Evolutionary conservation across 306 rosid species (phyloP).

Genomic region (Prinsepia uniflora): DNA sequence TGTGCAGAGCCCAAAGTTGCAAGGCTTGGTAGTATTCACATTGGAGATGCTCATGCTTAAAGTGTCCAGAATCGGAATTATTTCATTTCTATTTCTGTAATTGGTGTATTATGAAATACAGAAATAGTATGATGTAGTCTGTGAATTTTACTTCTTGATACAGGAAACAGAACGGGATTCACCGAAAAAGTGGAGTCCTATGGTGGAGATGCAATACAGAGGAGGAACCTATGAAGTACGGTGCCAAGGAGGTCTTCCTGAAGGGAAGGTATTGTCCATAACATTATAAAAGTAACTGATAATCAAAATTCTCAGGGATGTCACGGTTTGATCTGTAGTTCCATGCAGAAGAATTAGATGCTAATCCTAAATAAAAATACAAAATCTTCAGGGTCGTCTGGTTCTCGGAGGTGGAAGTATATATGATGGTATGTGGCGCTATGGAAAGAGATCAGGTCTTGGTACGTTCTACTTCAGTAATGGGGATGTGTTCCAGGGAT

Average conservation of each 20-base stretch:
- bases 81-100: no score
- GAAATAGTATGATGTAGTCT: no score
- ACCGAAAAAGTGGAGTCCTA: constrained; percentile 82
- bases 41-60: neutral
- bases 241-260: constrained; percentile 97
- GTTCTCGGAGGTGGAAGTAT: constrained; percentile 76
- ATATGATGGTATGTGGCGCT: constrained; percentile 90
- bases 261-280: constrained; percentile 68
- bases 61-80: no score
- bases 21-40: neutral
- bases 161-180: constrained; percentile 94
- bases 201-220: constrained; percentile 81
- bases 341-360: constrained; percentile 7
- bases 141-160: constrained; percentile 13
- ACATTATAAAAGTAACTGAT: constrained; percentile 5
- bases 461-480: constrained; percentile 86
- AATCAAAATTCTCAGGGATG: neutral
- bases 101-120: no score
- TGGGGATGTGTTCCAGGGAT: constrained; percentile 95
- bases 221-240: constrained; percentile 86
- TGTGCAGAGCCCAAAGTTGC: neutral
- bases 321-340: constrained; percentile 1
- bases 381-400: constrained; percentile 63
- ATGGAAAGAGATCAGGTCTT: constrained; percentile 83
- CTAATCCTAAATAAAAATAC: constrained; percentile 14